A percentile compares a stretch with the other conserved stretches of the same genome.
Evolutionary conservation across 176 grass and related monocot species (phyloP).

Genomic region (Saccharum spontaneum): DNA sequence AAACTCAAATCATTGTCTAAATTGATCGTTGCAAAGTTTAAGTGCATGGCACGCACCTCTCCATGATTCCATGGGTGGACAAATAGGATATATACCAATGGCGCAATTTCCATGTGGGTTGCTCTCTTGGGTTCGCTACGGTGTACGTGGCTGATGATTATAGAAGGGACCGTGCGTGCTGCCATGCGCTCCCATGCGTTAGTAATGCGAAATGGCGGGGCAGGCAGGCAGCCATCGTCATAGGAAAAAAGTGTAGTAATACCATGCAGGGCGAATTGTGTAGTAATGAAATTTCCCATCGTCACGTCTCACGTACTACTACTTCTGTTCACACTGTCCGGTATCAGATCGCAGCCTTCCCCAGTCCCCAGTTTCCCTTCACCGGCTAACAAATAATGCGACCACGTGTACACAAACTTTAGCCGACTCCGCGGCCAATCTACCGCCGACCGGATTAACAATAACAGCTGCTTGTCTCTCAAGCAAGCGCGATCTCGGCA

Average conservation of each 20-base stretch:
- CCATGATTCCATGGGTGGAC: not conserved
- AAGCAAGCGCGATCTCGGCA: slow-evolving; percentile 36
- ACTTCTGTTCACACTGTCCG: not conserved
- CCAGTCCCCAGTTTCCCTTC: not conserved
- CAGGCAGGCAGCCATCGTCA: not conserved
- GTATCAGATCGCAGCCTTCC: not conserved
- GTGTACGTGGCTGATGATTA: not conserved
- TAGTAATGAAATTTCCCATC: not conserved
- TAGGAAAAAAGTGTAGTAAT: not conserved
- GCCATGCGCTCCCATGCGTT: not conserved
- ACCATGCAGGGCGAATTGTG: too few species aligned
- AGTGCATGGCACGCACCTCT: not conserved
- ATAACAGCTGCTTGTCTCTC: slow-evolving; percentile 22
- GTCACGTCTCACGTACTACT: not conserved
- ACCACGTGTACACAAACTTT: not conserved
- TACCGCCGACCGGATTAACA: slow-evolving; percentile 6
- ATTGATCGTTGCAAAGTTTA: not conserved
- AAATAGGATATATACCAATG: not conserved
- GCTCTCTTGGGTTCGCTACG: not conserved
- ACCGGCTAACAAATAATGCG: too few species aligned
- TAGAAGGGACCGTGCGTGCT: too few species aligned
- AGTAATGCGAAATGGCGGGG: not conserved
- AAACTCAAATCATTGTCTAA: not conserved
- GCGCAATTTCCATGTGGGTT: not conserved
- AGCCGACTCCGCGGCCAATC: not conserved